Evolutionary conservation across 2,329 filamentous ascomycete genomes (phyloP).

Genomic region (Fusarium sp.): DNA sequence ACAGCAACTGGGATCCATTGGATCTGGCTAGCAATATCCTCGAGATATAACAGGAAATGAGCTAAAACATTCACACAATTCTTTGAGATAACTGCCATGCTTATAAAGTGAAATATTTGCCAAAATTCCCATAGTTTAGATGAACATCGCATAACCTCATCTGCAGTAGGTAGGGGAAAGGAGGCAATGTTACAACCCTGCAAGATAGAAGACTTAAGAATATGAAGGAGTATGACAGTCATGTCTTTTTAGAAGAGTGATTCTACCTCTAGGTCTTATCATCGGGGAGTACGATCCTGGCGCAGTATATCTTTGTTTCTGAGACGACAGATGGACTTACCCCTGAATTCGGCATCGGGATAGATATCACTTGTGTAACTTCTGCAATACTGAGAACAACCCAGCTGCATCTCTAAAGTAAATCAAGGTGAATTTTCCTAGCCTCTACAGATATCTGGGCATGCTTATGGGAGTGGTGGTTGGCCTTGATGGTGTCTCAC

Average conservation of each 20-base stretch:
- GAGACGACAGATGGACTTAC: not conserved
- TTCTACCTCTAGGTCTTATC: not conserved
- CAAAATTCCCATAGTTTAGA: not conserved
- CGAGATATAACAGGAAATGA: not conserved
- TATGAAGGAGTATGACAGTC: too few relatives aligned
- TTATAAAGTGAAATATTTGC: not conserved
- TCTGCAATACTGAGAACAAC: not conserved
- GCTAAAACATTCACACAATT: not conserved
- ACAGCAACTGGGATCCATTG: not conserved
- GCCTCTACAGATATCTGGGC: too few relatives aligned
- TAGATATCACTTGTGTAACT: not conserved
- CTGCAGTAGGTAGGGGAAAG: not conserved
- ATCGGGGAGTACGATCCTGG: not conserved
- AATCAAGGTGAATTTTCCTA: too few relatives aligned
- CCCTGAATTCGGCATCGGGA: slow-evolving; percentile 1
- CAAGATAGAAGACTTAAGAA: not conserved
- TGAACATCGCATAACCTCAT: not conserved
- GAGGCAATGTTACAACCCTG: not conserved
- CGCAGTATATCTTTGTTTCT: too few relatives aligned
- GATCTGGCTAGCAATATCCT: slow-evolving; percentile 16
- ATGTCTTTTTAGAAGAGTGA: not conserved
- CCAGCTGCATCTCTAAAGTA: too few relatives aligned
- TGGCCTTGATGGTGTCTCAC: not conserved
- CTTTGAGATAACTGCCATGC: not conserved
- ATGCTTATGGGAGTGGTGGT: not conserved